Evolutionary conservation across 2,329 filamentous ascomycete species (phyloP), one percentile per base, ranked within the genome.

Genomic region (Chaetomium sp.): DNA sequence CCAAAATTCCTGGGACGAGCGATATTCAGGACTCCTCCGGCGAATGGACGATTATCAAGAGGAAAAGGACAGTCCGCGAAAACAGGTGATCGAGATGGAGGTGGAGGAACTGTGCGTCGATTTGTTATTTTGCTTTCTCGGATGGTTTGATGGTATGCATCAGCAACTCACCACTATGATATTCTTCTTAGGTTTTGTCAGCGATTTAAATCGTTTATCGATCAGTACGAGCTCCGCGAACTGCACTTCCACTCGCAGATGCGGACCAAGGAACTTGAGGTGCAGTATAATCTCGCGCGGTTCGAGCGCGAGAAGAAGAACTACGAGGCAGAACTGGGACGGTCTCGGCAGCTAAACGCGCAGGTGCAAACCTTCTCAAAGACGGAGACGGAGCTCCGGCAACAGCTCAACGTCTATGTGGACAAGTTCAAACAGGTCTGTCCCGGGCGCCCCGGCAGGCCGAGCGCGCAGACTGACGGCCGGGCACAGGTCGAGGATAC

Each of bases 361-460:
- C 94, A 99, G 72, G 91, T 97, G 32, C 89, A 91, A 63, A 95
- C 91, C 1, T 96, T 97, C 70, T 94, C 91, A 38, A 94, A 96
- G 72, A 97, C 92, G 8, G 94, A 99, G 73, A 87, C 89, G 12
- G 92, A 97, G 72, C 79, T 99, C 54, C 80, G 94, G 58, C 95
- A 89, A 66, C 94, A 99, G 72, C 84, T 99, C 65, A 97, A 96
- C 70, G 92, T 96, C 65, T 99, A 99, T 67, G 92, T 96, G 33
- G 94, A 99, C 70, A 99, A 97, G 75, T 97, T 97, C 75, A 97
- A 97, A 77, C 94, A 99, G 88, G 92, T 96, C 82, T 72, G 81
- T 71, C 59, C 59, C 56, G 64, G 61, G 59, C 49, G 64, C 62
- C 61, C 62, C 55, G 42, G 32, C 44, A 43, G 63, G 66, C 65